Conservation (phyloP, 768 basidiomycete genomes). For the Rhodotorula paludigena region DNA sequence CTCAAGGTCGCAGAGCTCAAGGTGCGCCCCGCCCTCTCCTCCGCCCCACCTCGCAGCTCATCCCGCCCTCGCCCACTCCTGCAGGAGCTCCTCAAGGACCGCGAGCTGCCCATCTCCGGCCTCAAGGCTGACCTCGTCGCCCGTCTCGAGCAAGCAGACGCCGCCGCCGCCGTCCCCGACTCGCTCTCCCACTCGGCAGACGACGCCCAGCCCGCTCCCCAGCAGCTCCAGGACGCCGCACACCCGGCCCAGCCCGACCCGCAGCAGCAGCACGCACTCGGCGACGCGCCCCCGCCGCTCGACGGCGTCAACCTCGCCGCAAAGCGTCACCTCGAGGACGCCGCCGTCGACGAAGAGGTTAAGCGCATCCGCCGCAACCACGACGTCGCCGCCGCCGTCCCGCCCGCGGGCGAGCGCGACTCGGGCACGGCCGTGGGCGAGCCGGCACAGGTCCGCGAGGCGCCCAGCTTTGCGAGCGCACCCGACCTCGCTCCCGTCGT, state of each 20-base stretch:
- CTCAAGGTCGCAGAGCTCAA: slow-evolving; percentile 34
- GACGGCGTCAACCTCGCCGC: not conserved
- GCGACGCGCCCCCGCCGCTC: not conserved
- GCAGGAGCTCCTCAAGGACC: slow-evolving; percentile 25
- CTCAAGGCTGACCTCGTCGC: slow-evolving; percentile 33
- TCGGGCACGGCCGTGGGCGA: not conserved
- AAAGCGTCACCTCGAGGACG: not conserved
- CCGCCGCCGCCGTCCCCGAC: not conserved
- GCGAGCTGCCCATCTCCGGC: slow-evolving; percentile 16
- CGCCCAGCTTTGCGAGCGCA: not conserved
- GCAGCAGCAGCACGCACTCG: not conserved
- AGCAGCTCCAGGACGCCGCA: not conserved
- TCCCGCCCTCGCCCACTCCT: not conserved
- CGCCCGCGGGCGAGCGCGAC: not conserved
- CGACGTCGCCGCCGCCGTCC: not conserved
- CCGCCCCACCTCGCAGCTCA: not conserved
- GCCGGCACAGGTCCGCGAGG: not conserved
- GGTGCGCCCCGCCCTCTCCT: not conserved
- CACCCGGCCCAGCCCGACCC: not conserved
- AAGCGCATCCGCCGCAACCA: not conserved
- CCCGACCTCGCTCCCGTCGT: not conserved
- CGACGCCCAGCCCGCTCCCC: not conserved
- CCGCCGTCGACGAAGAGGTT: not conserved
- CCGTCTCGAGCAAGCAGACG: slow-evolving; percentile 13
- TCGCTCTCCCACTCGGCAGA: not conserved